Base-by-base conservation (phyloP, 108 stramenopile genomes). In the Asterionellopsis glacialis region DNA sequence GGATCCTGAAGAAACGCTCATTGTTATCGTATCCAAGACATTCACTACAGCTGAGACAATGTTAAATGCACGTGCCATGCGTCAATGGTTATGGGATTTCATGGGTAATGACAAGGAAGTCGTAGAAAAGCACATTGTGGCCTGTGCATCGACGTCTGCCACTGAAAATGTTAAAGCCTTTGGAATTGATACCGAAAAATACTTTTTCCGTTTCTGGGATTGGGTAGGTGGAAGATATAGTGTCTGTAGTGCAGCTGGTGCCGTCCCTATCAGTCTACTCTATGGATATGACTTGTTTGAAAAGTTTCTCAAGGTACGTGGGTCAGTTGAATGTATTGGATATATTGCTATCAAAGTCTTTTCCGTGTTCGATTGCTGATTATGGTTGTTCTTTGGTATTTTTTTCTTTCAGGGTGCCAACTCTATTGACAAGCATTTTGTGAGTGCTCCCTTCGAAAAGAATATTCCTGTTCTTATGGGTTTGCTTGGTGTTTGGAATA, bases 1-100 rank as follows among this genome's bases (percentile, higher is more conserved):
- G 21, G 90, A 94, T 67, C 87, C 94, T 0, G 91, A 94, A 68
- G 91, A 94, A 69, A 95, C 93, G 1, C 55, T 97, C 14, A 87
- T 97, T 57, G 80, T 99, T 25, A 84, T 99, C 44, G 99, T 99
- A 7, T 93, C 90, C 64, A 99, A 99, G 73, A 98, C 97, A n/a
- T 99, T 98, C 70, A 98, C 97, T 45, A 99, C 99, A 9, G 96
- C 97, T 0, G 99, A 99, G 78, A 99, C 99, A 42, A 98, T 99
- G 97, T 80, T 98, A 63, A 99, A 99, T 67, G 99, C 99, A 0
- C 72, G 94, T 16, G 96, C 96, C 11, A 86, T 98, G 84, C 79
- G 95, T 27, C 84, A 94, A 64, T 99, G 99, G 99, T 86, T 99
- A 16, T 81, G 96, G 87, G 88, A 95, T 59, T 94, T 93, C 62